Conservation (phyloP, 108 stramenopile genomes). For the Stephanodiscus minutulus region DNA sequence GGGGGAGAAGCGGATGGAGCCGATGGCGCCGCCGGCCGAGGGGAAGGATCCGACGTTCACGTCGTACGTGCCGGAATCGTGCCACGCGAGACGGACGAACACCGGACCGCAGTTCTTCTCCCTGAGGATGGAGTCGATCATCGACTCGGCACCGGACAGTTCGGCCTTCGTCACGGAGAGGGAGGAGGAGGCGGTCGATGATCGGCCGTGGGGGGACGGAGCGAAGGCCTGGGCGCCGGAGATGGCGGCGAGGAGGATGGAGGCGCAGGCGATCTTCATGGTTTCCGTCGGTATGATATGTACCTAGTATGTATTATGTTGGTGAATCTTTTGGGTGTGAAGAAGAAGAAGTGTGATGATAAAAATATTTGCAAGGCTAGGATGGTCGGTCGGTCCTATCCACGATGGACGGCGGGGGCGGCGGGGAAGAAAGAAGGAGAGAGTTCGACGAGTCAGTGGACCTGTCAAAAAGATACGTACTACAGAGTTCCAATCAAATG, state of each 20-base stretch:
- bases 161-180: slow-evolving; percentile 69
- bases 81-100: slow-evolving; percentile 97
- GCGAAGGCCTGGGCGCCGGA: slow-evolving; percentile 38
- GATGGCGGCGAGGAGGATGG: slow-evolving; percentile 32
- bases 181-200: slow-evolving; percentile 15
- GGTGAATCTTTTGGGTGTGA: no score
- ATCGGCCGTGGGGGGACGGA: slow-evolving; percentile 4
- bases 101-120: slow-evolving; percentile 89
- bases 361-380: no score
- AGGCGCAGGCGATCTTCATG: slow-evolving; percentile 45
- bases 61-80: slow-evolving; percentile 90
- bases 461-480: no score
- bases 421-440: no score
- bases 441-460: no score
- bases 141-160: slow-evolving; percentile 83
- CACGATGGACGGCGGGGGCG: no score
- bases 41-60: slow-evolving; percentile 65
- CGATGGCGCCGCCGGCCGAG: slow-evolving; percentile 69
- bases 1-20: slow-evolving; percentile 91
- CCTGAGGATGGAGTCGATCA: slow-evolving; percentile 88
- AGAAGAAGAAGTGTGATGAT: no score
- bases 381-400: no score
- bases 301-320: no score
- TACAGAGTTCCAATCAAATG: no score
- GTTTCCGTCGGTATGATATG: neutral